Base-by-base conservation (phyloP, 768 basidiomycete genomes). In the Paxillus rubicundulus region DNA sequence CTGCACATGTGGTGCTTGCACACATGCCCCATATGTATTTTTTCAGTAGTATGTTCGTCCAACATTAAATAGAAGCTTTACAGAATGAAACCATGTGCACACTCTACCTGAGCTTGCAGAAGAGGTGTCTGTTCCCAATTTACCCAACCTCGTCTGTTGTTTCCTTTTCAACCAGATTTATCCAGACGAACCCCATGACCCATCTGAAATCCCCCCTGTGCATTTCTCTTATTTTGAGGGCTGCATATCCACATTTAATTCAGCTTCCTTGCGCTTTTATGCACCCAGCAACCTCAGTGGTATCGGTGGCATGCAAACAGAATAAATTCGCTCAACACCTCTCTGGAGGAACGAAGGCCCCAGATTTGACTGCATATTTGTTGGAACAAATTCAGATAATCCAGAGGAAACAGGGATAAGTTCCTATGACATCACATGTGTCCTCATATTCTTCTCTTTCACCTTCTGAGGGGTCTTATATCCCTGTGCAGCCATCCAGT, bases 251-350 rank as follows among this genome's bases (percentile, higher is more conserved):
- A 53, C 68, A 21, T 64, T 50, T 34, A 57, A 61, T 39, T 67
- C 64, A 2, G 61, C 63, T 2, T 36, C 41, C 8, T 59, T 60
- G 4, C 53, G 32, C 2, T 71, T 59, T 41, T 66, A 57, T 54
- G 60, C 66, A 14, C 63, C 67, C 0, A 68, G 70, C 43, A 64
- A 71, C n/a, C n/a, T n/a, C n/a, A n/a, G n/a, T n/a, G n/a, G n/a
- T n/a, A n/a, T n/a, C n/a, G n/a, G n/a, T n/a, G n/a, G n/a, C n/a
- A n/a, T n/a, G n/a, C n/a, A n/a, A n/a, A n/a, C n/a, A n/a, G n/a
- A n/a, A n/a, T n/a, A 30, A 4, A 63, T 71, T 17, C 52, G 63
- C 1, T 47, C 58, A 2, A 52, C 18, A 9, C 56, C 62, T 2
- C 32, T 34, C 1, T 70, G n/a, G n/a, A n/a, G n/a, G n/a, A n/a